phyloP scores from a whole-genome alignment of 345 rosid species.

The Moringa oleifera region DNA sequence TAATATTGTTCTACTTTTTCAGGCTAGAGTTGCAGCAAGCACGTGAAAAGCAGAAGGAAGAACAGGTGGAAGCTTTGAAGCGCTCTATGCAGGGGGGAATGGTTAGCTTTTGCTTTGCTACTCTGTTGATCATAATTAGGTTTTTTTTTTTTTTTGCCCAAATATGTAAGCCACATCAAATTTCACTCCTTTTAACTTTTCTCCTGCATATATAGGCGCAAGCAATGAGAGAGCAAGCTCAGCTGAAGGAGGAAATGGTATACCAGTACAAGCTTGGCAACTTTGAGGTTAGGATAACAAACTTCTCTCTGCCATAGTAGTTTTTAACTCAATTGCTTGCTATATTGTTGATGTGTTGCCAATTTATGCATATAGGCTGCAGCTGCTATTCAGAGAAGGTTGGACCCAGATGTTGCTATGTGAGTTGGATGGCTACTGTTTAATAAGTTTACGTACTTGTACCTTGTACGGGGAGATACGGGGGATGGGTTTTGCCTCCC shows the following conservation, averaged over 20 bases:
- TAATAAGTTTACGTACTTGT: neutral
- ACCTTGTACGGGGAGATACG: too few relatives aligned
- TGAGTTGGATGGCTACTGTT: slow-evolving; percentile 11
- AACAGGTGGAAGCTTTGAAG: slow-evolving; percentile 68
- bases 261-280: slow-evolving; percentile 88
- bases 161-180: neutral
- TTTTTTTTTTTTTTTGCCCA: neutral
- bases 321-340: neutral
- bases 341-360: neutral
- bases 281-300: slow-evolving; percentile 52
- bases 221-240: slow-evolving; percentile 97
- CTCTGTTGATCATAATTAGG: neutral
- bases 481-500: neutral
- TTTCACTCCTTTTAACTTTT: neutral
- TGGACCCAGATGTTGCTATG: slow-evolving; percentile 74
- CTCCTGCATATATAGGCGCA: slow-evolving; percentile 54
- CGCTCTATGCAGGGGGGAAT: slow-evolving; percentile 93
- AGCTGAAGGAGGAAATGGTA: slow-evolving; percentile 87
- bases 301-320: neutral
- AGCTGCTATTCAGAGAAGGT: slow-evolving; percentile 65
- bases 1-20: slow-evolving; percentile 18
- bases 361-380: slow-evolving; percentile 43
- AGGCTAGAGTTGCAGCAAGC: slow-evolving; percentile 70
- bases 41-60: slow-evolving; percentile 91
- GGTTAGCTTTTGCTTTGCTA: slow-evolving; percentile 42